Base-by-base conservation (phyloP, 208 protist genomes). In the Lotmaria passim region DNA sequence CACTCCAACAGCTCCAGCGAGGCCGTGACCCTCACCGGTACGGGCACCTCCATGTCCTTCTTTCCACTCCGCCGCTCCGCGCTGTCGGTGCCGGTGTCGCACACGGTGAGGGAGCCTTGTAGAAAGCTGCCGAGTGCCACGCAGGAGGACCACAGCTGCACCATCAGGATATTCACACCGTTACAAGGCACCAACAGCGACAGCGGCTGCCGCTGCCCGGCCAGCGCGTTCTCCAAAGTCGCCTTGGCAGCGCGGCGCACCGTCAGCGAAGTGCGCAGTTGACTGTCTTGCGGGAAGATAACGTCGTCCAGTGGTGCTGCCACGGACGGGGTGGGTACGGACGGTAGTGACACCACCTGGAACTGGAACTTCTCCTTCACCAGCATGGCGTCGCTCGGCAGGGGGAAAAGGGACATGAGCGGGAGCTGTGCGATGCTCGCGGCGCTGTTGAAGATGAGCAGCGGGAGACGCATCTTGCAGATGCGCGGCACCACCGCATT, bases 101-200 rank as follows among this genome's bases (percentile, higher is more conserved):
- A 52, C 21, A 79, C 51, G 0, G 69, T 51, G 53, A 90, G 75
- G 19, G 60, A 51, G 44, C 80, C 85, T 26, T 72, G 64, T 41
- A 90, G 50, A 21, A 78, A 75, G 43, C 63, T 67, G 36, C 85
- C 81, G 48, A 87, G 67, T 8, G 62, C 43, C 0, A 83, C 69
- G 12, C 74, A 81, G 21, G 75, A 82, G 23, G 81, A 85, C 8
- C 28, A 36, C 31, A 90, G 34, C 14, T 55, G 57, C 21, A 84
- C 72, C 47, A 57, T 73, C 31, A 84, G 39, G 3, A 64, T 63
- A 3, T 73, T 33, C 21, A 74, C 69, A 17, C 58, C 72, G 15
- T 23, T 41, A 33, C 78, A 55, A 17, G 52, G 71, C 34, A 90
- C n/a, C 12, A 76, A 55, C 28, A 80, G 55, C 19, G 73, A 67